Conservation (phyloP, 257 asterid genomes). For the Coffea canephora region DNA sequence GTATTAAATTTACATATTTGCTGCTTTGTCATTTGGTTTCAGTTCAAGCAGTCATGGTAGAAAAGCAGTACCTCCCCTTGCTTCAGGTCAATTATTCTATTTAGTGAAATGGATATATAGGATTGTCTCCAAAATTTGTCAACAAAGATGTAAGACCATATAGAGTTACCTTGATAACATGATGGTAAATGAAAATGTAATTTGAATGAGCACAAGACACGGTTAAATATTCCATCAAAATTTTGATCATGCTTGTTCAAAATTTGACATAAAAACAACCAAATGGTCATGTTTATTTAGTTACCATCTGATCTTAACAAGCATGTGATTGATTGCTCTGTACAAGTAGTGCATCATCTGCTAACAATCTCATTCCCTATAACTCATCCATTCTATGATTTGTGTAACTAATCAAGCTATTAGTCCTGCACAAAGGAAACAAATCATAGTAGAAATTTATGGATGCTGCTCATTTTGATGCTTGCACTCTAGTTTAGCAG, state of each 20-base stretch:
- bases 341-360: not conserved
- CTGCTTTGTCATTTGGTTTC: too few species aligned
- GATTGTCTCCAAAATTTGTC: too few species aligned
- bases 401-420: not conserved
- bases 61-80: too few species aligned
- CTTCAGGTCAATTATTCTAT: too few species aligned
- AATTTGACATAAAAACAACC: not conserved
- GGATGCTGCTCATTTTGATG: conserved; percentile 4
- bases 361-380: not conserved
- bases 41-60: too few species aligned
- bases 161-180: too few species aligned
- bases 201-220: too few species aligned
- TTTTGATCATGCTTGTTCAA: not conserved
- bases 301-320: not conserved
- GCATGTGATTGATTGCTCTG: not conserved
- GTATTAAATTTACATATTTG: too few species aligned
- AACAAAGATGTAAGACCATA: too few species aligned
- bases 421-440: not conserved
- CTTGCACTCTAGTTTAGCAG: not conserved
- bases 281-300: not conserved
- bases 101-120: too few species aligned
- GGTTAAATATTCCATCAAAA: too few species aligned
- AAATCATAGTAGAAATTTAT: not conserved
- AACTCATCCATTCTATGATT: not conserved
- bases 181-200: too few species aligned